Conservation (phyloP, 2,329 filamentous ascomycete species). For the Phyllosticta citribraziliensis region DNA sequence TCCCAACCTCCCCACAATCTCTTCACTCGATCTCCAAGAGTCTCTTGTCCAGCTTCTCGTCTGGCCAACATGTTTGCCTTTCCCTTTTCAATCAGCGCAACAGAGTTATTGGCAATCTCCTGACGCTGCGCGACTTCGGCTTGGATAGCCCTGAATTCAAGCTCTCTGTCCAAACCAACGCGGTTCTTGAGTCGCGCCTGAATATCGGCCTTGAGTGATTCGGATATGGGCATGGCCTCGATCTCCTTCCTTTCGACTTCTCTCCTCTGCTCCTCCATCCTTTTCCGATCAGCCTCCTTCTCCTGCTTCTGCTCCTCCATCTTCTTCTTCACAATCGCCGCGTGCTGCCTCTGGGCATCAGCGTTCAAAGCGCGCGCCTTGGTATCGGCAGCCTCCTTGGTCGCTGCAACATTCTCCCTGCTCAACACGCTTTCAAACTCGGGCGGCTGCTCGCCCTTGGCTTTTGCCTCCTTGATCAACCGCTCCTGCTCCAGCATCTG, state of each 20-base stretch:
- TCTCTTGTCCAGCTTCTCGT: conserved; percentile 22
- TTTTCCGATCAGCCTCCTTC: conserved; percentile 11
- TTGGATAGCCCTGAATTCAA: conserved; percentile 24
- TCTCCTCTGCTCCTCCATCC: conserved; percentile 23
- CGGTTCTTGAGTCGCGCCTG: conserved; percentile 24
- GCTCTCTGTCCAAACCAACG: conserved; percentile 22
- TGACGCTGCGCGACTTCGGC: conserved; percentile 21
- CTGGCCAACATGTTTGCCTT: conserved; percentile 11
- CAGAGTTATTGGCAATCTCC: conserved; percentile 23
- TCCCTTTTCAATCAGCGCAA: conserved; percentile 14
- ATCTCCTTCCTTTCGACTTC: conserved; percentile 14
- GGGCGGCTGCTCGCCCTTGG: conserved; percentile 44
- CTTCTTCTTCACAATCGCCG: neutral
- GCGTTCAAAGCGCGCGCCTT: neutral
- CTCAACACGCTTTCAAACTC: conserved; percentile 46
- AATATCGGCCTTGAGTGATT: conserved; percentile 20
- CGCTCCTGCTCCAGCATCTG: conserved; percentile 76
- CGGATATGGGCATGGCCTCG: conserved; percentile 24
- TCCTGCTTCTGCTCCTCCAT: neutral
- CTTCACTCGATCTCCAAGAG: conserved; percentile 29
- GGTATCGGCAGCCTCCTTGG: neutral
- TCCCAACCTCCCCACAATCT: conserved; percentile 9
- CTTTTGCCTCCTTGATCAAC: conserved; percentile 59
- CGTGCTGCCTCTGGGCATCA: neutral
- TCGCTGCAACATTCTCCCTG: conserved; percentile 17